Conservation (phyloP, 352 stramenopile species). For the Globisporangium nagaii region DNA sequence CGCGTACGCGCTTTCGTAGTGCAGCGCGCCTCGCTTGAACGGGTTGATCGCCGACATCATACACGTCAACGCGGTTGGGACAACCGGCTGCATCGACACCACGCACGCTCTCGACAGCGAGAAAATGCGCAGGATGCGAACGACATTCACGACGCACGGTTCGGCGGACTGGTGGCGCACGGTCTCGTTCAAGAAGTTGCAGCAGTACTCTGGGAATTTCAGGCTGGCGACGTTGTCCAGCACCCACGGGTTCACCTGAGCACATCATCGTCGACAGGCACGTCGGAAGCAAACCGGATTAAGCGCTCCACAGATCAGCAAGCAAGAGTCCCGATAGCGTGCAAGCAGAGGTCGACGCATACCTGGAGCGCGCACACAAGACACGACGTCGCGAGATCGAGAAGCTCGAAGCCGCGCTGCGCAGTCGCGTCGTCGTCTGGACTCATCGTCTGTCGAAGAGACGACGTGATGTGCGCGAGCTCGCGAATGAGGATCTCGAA, state of each 20-base stretch:
- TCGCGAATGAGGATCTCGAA: conserved; percentile 72
- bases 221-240: conserved; percentile 44
- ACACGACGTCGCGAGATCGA: conserved; percentile 75
- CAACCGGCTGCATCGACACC: conserved; percentile 45
- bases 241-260: conserved; percentile 60
- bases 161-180: conserved; percentile 59
- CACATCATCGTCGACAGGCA: background rate
- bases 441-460: conserved; percentile 54
- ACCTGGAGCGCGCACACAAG: conserved; percentile 74
- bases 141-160: conserved; percentile 51
- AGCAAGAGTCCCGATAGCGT: too few relatives aligned
- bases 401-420: conserved; percentile 56
- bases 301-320: background rate
- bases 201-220: conserved; percentile 65
- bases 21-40: conserved; percentile 37
- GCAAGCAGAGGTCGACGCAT: background rate
- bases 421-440: conserved; percentile 59
- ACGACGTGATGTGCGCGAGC: conserved; percentile 58
- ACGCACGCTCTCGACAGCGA: conserved; percentile 53
- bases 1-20: conserved; percentile 58
- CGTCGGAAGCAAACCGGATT: background rate
- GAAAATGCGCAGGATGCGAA: conserved; percentile 66
- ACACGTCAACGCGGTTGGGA: conserved; percentile 49
- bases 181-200: conserved; percentile 57
- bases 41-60: conserved; percentile 50